Base-by-base conservation (phyloP, 306 rosid genomes). In the Luffa acutangula region DNA sequence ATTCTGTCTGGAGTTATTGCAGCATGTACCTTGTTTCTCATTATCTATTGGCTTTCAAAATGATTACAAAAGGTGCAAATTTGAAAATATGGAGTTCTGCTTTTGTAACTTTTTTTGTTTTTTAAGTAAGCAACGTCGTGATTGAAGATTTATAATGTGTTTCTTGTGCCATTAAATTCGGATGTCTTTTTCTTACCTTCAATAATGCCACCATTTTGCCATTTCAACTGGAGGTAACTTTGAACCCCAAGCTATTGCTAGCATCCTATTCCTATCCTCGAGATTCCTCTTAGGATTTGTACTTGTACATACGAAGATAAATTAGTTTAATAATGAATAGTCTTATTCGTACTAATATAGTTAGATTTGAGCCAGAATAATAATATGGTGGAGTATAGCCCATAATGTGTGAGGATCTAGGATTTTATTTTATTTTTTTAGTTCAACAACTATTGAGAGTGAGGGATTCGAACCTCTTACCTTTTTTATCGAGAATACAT, bases 41-140 rank as follows among this genome's bases (percentile, higher is more conserved):
- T 96, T 81, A 84, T 96, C 91, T 96, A 93, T 75, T 91, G 99
- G 99, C 94, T 96, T 80, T 96, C 98, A 57, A 96, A 93, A 89
- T 93, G 87, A 89, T 63, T 81, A 64, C 25, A 76, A 43, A 49
- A 64, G 63, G 18, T 46, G 49, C 80, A 39, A 81, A 82, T 75
- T 80, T 79, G 81, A 85, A 83, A 36, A 49, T 86, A 25, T 39
- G 34, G 77, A 45, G 59, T 2, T 45, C 45, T 71, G 76, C 1
- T 71, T 46, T 45, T 46, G 39, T 71, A 71, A 42, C 36, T 41
- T 13, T 21, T 71, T 2, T 25, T 25, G 0, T 25, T 25, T 25
- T 25, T 25, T 25, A 33, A 31, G 42, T 14, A 65, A 36, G 49
- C 73, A 20, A 39, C 73, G 14, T 65, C 4, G 48, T 14, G 73